A percentile compares a stretch with the other conserved stretches of the same genome.
Conservation (phyloP, 257 asterid genomes). For the Cordia subcordata region DNA sequence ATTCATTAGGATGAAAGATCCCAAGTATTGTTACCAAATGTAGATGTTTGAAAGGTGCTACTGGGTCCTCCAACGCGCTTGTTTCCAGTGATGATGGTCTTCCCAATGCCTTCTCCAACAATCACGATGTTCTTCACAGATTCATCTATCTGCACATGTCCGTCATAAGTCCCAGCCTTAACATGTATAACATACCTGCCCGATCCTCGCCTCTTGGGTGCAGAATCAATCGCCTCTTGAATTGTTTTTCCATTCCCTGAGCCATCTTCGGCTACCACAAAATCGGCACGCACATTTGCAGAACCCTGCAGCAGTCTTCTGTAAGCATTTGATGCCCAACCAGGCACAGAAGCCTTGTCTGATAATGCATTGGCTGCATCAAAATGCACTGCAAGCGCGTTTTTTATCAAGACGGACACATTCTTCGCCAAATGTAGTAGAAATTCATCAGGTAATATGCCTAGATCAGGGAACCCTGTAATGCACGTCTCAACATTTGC, state of each 20-base stretch:
- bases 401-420: background rate
- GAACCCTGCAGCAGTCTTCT: conserved; percentile 33
- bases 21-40: background rate
- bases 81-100: conserved; percentile 11
- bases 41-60: background rate
- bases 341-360: conserved; percentile 26
- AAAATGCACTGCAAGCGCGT: conserved; percentile 2
- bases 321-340: conserved; percentile 35
- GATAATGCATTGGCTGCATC: background rate
- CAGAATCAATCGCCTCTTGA: conserved; percentile 39
- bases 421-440: background rate
- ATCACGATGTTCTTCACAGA: conserved; percentile 13
- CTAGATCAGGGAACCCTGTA: background rate
- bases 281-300: conserved; percentile 18
- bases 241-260: conserved; percentile 39
- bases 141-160: conserved; percentile 33
- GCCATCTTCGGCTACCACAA: conserved; percentile 58
- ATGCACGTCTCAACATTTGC: conserved; percentile 1
- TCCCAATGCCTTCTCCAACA: conserved; percentile 10
- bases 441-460: background rate
- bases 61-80: background rate
- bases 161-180: conserved; percentile 45
- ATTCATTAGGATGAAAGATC: too few species aligned
- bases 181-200: conserved; percentile 49
- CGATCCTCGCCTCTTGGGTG: conserved; percentile 29